These are phyloP conservation scores for Triangularia setosa DNA, from an alignment of 2,329 filamentous ascomycete genomes.

Conservation along the genomic window DNA sequence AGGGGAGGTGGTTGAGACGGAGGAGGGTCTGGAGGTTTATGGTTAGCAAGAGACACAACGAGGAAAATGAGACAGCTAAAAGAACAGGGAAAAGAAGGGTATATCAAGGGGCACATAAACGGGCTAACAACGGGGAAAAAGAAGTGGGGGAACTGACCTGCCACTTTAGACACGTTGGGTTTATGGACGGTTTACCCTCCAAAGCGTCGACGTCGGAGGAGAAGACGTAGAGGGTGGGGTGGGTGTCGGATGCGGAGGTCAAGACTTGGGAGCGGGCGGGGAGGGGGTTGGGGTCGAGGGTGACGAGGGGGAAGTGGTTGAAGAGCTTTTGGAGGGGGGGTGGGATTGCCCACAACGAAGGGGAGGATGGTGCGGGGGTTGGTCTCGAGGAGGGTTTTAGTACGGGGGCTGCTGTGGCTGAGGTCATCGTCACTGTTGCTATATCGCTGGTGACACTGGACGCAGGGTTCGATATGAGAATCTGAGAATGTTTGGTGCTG, in stretches of 20 bases:
- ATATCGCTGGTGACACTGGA: not conserved
- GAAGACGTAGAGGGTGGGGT: constrained; percentile 72
- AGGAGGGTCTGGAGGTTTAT: constrained; percentile 69
- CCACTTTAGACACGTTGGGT: constrained; percentile 93
- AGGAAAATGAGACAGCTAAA: too few species aligned
- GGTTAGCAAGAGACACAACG: too few species aligned
- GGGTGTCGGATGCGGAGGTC: constrained; percentile 34
- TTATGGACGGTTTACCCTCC: constrained; percentile 69
- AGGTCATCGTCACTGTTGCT: not conserved
- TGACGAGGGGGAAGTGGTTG: constrained; percentile 73
- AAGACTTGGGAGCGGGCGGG: constrained; percentile 53
- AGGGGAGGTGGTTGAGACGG: constrained; percentile 67
- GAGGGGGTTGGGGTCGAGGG: constrained; percentile 70
- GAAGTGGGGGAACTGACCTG: constrained; percentile 58
- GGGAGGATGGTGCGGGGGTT: constrained; percentile 8
- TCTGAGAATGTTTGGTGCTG: not conserved
- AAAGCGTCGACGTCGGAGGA: constrained; percentile 59
- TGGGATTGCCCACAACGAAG: constrained; percentile 49
- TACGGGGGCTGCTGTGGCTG: constrained; percentile 20
- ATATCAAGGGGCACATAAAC: too few species aligned
- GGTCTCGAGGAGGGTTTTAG: constrained; percentile 5
- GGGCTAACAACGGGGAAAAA: not conserved
- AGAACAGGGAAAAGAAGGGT: too few species aligned
- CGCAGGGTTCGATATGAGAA: not conserved
- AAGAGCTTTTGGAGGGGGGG: constrained; percentile 77